Evolutionary conservation across 345 rosid genomes (phyloP).

Genomic region (Microcos paniculata): DNA sequence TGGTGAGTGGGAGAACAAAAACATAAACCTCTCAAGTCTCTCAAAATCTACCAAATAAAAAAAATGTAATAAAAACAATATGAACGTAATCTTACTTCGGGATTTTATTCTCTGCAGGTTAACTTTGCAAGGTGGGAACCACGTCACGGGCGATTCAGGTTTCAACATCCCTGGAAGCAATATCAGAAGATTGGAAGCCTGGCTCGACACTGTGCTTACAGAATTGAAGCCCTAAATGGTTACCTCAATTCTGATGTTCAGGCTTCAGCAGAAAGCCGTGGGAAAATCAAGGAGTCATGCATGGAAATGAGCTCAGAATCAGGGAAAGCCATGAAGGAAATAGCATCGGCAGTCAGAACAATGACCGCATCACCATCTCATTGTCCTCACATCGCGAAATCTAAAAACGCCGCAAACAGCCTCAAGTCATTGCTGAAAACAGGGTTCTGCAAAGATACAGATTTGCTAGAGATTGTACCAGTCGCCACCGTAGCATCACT

Average conservation of each 20-base stretch:
- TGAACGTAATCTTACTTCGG: neutral
- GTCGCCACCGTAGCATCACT: conserved; percentile 50
- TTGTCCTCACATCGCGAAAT: conserved; percentile 41
- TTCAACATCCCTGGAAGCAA: conserved; percentile 78
- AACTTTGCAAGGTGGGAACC: conserved; percentile 92
- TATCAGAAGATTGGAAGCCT: conserved; percentile 53
- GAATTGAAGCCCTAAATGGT: conserved; percentile 59
- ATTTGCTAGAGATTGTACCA: conserved; percentile 38
- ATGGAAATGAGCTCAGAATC: conserved; percentile 46
- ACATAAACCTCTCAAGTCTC: neutral
- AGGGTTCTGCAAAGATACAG: conserved; percentile 40
- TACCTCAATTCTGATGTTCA: conserved; percentile 41
- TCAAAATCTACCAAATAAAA: neutral
- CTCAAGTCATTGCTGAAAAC: conserved; percentile 49
- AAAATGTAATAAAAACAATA: neutral
- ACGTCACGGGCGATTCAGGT: conserved; percentile 62
- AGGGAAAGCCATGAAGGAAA: conserved; percentile 54
- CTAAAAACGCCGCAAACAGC: conserved; percentile 34
- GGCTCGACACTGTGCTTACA: conserved; percentile 58
- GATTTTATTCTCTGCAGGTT: conserved; percentile 38
- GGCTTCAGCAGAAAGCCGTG: conserved; percentile 40
- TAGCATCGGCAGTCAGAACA: conserved; percentile 43
- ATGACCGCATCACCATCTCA: conserved; percentile 42
- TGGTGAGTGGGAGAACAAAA: conserved; percentile 46
- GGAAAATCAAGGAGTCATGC: conserved; percentile 39